Evolutionary conservation across 805 yeast genomes (phyloP).

Genomic region (Clavispora fructus): DNA sequence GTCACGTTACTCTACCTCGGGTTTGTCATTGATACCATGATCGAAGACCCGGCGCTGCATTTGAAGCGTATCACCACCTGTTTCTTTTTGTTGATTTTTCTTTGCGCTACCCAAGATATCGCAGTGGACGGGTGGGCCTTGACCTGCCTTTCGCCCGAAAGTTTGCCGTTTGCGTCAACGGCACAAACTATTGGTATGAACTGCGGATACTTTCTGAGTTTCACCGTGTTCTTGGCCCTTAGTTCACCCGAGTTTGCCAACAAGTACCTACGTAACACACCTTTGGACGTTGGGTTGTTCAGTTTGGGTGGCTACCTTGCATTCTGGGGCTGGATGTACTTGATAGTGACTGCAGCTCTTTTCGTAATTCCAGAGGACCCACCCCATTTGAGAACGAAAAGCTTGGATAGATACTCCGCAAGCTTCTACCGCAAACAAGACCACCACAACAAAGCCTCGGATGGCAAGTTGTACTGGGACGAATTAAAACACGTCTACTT

Average conservation of each 20-base stretch:
- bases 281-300: slow-evolving; percentile 60
- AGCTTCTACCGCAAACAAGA: slow-evolving; percentile 25
- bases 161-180: slow-evolving; percentile 88
- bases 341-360: slow-evolving; percentile 60
- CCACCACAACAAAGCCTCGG: slow-evolving; percentile 17
- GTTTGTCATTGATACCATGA: slow-evolving; percentile 39
- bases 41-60: slow-evolving; percentile 46
- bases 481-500: slow-evolving; percentile 49
- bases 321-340: slow-evolving; percentile 71
- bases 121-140: slow-evolving; percentile 99
- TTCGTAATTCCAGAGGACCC: slow-evolving; percentile 71
- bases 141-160: slow-evolving; percentile 71
- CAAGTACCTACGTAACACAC: slow-evolving; percentile 62
- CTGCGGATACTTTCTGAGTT: slow-evolving; percentile 85
- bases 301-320: slow-evolving; percentile 69
- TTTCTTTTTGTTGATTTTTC: slow-evolving; percentile 73
- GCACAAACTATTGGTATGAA: slow-evolving; percentile 96
- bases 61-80: slow-evolving; percentile 56
- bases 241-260: slow-evolving; percentile 92
- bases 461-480: slow-evolving; percentile 7
- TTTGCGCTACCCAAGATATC: slow-evolving; percentile 96
- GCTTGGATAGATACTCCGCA: slow-evolving; percentile 23
- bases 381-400: slow-evolving; percentile 34
- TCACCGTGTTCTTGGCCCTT: slow-evolving; percentile 86
- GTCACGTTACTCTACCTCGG: slow-evolving; percentile 65